A percentile compares a stretch with the other conserved stretches of the same genome.
Conservation (phyloP, 2,329 filamentous ascomycete genomes). For the Incumbomyces lentus region DNA sequence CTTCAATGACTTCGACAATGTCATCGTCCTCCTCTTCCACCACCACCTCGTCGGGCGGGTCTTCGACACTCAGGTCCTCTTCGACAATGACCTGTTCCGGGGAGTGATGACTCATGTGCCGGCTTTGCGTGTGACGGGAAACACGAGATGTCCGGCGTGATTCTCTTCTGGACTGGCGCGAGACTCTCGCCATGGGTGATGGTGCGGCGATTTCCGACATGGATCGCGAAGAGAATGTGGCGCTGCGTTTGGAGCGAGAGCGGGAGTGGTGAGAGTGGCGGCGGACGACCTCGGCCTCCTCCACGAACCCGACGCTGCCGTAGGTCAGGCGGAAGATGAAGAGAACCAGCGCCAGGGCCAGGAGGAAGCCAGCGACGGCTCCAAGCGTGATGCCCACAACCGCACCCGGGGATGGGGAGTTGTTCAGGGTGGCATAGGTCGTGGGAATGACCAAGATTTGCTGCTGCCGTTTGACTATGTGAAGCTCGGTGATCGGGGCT, state of each 20-base stretch:
- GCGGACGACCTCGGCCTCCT: conserved; percentile 1
- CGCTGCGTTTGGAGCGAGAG: not conserved
- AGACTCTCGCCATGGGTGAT: not conserved
- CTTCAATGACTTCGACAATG: conserved; percentile 22
- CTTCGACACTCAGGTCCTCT: conserved; percentile 2
- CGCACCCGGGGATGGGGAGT: conserved; percentile 39
- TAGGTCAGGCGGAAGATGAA: not conserved
- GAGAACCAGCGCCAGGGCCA: conserved; percentile 41
- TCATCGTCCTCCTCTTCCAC: conserved; percentile 18
- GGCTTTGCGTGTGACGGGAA: not conserved
- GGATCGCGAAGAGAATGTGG: not conserved
- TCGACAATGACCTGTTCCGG: conserved; percentile 2
- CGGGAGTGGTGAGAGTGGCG: not conserved
- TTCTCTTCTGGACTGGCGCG: not conserved
- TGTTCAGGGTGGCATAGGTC: conserved; percentile 46
- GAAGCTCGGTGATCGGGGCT: not conserved
- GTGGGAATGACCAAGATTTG: conserved; percentile 45
- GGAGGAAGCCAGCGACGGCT: conserved; percentile 41
- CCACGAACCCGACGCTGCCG: not conserved
- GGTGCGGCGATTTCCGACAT: not conserved
- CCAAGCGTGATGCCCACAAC: conserved; percentile 39
- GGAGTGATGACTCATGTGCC: not conserved
- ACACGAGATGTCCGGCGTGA: not conserved
- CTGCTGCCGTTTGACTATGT: conserved; percentile 15
- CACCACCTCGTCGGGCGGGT: conserved; percentile 7